Evolutionary conservation across 2,329 filamentous ascomycete genomes (phyloP), one percentile per base, ranked within the genome.

Genomic region (Neospermospora avenae): DNA sequence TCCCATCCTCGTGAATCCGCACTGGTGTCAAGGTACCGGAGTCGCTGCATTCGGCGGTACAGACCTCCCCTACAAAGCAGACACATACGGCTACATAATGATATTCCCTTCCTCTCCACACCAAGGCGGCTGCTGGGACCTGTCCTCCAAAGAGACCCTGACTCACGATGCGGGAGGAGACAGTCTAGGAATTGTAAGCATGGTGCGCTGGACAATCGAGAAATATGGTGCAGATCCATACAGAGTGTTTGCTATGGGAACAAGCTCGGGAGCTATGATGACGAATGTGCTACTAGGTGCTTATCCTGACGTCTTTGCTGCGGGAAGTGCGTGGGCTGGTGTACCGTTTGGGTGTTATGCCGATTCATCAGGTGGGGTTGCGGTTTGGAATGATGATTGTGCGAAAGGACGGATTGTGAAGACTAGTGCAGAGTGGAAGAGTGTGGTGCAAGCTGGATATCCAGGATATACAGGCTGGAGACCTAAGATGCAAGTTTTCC

Each of bases 101-200:
- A 81, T 86, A 68, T 86, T 83, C 71, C 82, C 82, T 1, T 75
- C 78, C 64, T 79, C 78, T 2, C 80, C 80, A 0, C 60, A 58
- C 25, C 78, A 81, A 66, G 71, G 71, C 14, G 81, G 74, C 64
- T 86, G 83, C 74, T 86, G 82, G 81, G 84, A 87, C 62, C 83
- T 85, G 2, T 78, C 78, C 14, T 81, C 78, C 20, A 74, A 73
- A 28, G 72, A 74, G 37, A 77, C 82, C 0, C 75, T 86, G 0
- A 80, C 77, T 2, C 83, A 84, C 65, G 76, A 81, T 55, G 83
- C 81, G 14, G 82, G 83, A 20, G 81, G 81, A 1, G 80, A 86
- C 69, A 81, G 77, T 49, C 79, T 79, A 35, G 76, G 77, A 0
- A 81, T 87, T 60, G 80, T 78, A 24, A 83, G 80, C 66, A 85